Conservation (phyloP, 75 land plant genomes). For the Selaginella tamariscina region DNA sequence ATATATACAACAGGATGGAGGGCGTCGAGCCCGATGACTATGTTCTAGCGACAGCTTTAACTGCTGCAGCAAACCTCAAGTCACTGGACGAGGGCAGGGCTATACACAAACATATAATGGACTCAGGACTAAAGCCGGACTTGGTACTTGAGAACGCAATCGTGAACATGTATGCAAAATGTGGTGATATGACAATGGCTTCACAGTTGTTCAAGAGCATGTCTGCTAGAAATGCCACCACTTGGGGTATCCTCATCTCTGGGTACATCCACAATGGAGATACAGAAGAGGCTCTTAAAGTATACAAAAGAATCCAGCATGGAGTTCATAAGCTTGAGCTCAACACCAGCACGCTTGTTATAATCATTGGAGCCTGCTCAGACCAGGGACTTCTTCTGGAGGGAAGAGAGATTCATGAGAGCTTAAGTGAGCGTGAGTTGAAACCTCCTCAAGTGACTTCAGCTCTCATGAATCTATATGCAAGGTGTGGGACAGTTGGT, state of each 20-base stretch:
- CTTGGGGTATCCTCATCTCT: not conserved
- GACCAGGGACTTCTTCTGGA: not conserved
- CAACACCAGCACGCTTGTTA: not conserved
- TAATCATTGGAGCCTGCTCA: not conserved
- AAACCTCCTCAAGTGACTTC: not conserved
- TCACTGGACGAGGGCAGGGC: not conserved
- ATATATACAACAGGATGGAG: not conserved
- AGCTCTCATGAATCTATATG: not conserved
- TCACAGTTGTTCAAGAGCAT: not conserved
- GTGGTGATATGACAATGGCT: not conserved
- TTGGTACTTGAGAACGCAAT: not conserved
- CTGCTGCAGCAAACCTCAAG: not conserved
- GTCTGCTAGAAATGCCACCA: not conserved
- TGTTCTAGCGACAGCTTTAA: not conserved
- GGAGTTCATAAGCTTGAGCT: not conserved
- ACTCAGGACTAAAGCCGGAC: not conserved
- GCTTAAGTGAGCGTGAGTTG: not conserved
- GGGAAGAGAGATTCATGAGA: conserved; percentile 31
- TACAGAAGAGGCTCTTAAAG: not conserved
- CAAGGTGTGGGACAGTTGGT: not conserved
- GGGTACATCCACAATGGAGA: not conserved
- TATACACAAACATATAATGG: not conserved
- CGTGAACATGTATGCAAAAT: not conserved
- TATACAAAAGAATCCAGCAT: not conserved
- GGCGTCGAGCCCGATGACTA: not conserved